Percentiles rank a stretch among this genome's conserved stretches.
These are phyloP conservation scores for Elsinoe arachidis DNA, from an alignment of 2,329 filamentous ascomycete genomes.

Conservation along the genomic window DNA sequence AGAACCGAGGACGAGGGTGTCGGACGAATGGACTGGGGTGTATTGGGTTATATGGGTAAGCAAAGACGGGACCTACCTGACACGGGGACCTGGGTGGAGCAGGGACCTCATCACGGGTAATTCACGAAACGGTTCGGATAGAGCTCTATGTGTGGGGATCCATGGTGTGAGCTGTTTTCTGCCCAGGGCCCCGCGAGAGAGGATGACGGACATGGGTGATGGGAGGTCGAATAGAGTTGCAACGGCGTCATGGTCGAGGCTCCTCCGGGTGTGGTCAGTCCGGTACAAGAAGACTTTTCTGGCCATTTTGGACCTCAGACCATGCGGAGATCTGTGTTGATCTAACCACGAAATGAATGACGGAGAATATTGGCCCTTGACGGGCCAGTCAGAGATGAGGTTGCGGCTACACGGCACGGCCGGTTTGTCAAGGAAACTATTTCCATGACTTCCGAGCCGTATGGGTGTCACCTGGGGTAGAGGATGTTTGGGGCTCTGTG, in stretches of 20 bases:
- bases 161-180: not conserved
- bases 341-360: not conserved
- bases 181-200: not conserved
- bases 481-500: not conserved
- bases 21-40: slow-evolving; percentile 12
- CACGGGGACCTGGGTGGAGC: not conserved
- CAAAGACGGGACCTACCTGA: not conserved
- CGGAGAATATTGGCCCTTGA: slow-evolving; percentile 3
- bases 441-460: not conserved
- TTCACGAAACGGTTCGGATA: not conserved
- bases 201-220: not conserved
- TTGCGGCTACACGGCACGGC: slow-evolving; percentile 5
- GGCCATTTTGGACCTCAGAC: slow-evolving; percentile 6
- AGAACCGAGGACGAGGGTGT: slow-evolving; percentile 6
- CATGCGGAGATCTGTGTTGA: slow-evolving; percentile 10
- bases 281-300: slow-evolving; percentile 9
- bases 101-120: slow-evolving; percentile 1
- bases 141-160: slow-evolving; percentile 2
- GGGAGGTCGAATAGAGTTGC: slow-evolving; percentile 7
- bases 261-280: not conserved
- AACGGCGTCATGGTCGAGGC: slow-evolving; percentile 10
- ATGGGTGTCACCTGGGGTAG: not conserved
- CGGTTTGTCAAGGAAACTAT: not conserved
- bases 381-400: not conserved
- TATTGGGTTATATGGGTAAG: not conserved